A percentile compares a stretch with the other conserved stretches of the same genome.
These are phyloP conservation scores for Epichloe amarillans DNA, from an alignment of 2,329 filamentous ascomycete genomes.

Conservation along the genomic window DNA sequence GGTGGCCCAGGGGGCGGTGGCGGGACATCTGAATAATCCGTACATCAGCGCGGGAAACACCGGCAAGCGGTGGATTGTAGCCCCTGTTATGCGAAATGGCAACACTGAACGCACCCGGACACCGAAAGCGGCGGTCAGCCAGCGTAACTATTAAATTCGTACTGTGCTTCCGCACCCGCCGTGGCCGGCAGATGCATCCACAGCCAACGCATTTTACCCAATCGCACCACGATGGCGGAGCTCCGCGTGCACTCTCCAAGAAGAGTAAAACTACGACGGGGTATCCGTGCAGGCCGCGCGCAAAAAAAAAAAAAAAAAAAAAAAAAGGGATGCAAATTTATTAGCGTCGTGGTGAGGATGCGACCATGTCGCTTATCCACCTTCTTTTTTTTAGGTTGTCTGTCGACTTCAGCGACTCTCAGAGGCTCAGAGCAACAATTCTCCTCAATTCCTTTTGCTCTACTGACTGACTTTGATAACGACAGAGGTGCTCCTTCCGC, in stretches of 20 bases:
- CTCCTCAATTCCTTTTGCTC: background rate
- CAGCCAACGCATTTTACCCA: background rate
- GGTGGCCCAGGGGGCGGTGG: too few species aligned
- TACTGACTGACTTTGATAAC: background rate
- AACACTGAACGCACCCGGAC: background rate
- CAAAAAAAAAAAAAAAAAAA: too few species aligned
- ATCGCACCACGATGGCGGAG: too few species aligned
- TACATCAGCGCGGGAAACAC: background rate
- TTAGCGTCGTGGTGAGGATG: background rate
- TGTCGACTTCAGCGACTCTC: too few species aligned
- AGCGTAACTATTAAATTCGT: background rate
- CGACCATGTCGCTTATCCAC: background rate
- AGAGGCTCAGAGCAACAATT: too few species aligned
- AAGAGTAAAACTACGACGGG: too few species aligned
- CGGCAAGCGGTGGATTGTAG: background rate
- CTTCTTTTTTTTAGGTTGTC: too few species aligned
- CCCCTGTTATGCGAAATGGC: background rate
- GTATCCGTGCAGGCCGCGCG: background rate
- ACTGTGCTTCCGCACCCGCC: background rate
- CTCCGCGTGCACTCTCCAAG: too few species aligned
- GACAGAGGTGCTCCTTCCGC: background rate
- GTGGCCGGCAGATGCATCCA: background rate
- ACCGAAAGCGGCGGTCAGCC: background rate
- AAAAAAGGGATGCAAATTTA: background rate
- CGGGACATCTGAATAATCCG: too few species aligned